Conservation (phyloP, 2,329 filamentous ascomycete species). For the Emericellopsis atlantica region DNA sequence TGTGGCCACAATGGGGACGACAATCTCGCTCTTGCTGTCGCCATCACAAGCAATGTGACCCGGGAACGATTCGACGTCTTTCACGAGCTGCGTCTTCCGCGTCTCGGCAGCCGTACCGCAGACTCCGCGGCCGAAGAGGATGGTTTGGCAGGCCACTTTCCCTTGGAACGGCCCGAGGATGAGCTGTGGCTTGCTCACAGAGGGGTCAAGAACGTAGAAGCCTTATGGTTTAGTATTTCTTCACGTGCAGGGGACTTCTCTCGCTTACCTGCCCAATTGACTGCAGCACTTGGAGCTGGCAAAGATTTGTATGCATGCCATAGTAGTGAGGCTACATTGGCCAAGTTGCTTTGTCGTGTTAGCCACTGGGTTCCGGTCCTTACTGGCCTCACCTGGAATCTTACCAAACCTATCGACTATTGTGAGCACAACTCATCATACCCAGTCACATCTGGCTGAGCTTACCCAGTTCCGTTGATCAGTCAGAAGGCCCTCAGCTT, state of each 20-base stretch:
- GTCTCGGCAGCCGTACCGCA: constrained; percentile 58
- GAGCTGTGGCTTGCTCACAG: constrained; percentile 33
- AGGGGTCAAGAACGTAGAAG: constrained; percentile 58
- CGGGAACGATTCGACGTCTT: constrained; percentile 61
- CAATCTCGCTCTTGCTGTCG: constrained; percentile 66
- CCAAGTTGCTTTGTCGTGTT: constrained; percentile 38
- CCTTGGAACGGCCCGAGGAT: constrained; percentile 74
- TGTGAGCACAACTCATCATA: not conserved
- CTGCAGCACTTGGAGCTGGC: constrained; percentile 47
- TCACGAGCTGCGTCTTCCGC: constrained; percentile 49
- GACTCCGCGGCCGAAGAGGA: constrained; percentile 60
- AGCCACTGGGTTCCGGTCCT: no score
- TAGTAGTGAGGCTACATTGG: constrained; percentile 62
- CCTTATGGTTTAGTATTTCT: constrained; percentile 28
- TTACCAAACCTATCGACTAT: constrained; percentile 8
- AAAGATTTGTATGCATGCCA: constrained; percentile 73
- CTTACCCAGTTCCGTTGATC: constrained; percentile 71
- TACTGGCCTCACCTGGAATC: not conserved
- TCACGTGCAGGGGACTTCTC: not conserved
- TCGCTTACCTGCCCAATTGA: constrained; percentile 61
- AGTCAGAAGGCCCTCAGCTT: constrained; percentile 56
- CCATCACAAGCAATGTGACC: constrained; percentile 76
- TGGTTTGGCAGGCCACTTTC: constrained; percentile 69
- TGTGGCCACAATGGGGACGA: constrained; percentile 53
- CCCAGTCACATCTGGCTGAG: constrained; percentile 1